Evolutionary conservation across 2,329 filamentous ascomycete genomes (phyloP).

Genomic region (Epichloe baconii): DNA sequence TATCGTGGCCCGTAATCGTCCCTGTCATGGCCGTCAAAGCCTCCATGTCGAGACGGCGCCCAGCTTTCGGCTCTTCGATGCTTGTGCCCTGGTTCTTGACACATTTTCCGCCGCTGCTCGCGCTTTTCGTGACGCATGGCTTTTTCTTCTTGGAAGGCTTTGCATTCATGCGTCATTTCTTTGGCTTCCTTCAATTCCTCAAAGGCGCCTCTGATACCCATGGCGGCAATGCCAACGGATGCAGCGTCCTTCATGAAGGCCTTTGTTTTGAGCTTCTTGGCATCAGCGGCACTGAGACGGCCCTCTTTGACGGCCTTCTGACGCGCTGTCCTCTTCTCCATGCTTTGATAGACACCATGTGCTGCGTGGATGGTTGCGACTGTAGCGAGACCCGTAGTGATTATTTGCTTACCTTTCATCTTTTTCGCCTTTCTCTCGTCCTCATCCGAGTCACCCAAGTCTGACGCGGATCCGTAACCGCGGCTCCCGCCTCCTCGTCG

Average conservation of each 20-base stretch:
- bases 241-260: conserved; percentile 44
- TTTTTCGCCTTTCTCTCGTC: conserved; percentile 41
- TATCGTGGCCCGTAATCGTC: conserved; percentile 32
- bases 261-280: conserved; percentile 43
- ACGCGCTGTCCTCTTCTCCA: conserved; percentile 41
- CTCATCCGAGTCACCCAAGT: conserved; percentile 44
- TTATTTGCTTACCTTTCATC: conserved; percentile 49
- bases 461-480: conserved; percentile 37
- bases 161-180: conserved; percentile 34
- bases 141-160: conserved; percentile 36
- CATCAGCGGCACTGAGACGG: conserved; percentile 34
- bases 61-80: conserved; percentile 31
- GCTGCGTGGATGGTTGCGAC: conserved; percentile 49
- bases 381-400: conserved; percentile 42
- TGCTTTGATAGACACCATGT: conserved; percentile 44
- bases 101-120: conserved; percentile 19
- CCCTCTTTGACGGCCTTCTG: conserved; percentile 42
- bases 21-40: conserved; percentile 25
- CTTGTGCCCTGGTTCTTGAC: conserved; percentile 19
- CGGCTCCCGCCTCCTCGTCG: conserved; percentile 24
- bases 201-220: conserved; percentile 44
- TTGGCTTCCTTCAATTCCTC: conserved; percentile 43
- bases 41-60: conserved; percentile 26
- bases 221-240: conserved; percentile 43
- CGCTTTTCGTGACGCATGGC: conserved; percentile 35